Base-by-base conservation (phyloP, 2,329 filamentous ascomycete species). In the Zalaria obscura region DNA sequence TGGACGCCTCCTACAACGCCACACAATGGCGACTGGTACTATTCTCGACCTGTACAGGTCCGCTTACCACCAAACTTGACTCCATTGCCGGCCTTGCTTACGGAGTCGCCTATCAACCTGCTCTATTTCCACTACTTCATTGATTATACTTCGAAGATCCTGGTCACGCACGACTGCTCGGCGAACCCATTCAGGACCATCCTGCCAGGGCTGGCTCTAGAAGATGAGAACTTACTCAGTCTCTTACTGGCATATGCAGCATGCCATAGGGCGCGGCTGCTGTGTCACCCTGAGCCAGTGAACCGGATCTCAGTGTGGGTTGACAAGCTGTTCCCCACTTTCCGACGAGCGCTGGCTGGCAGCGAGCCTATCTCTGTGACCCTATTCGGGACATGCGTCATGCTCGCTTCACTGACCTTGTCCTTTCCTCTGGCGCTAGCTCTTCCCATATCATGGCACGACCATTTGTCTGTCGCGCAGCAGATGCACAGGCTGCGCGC, bases 381-480 rank as follows among this genome's bases (percentile, higher is more conserved):
- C 9, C 83, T 80, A 41, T 68, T 93, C 3, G 83, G 84, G 1
- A 84, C 83, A 0, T 81, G 83, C 5, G 86, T 93, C 45, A 87
- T 91, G 81, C 72, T 93, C 36, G 76, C 83, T 1, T 88, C 83
- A 2, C 67, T 91, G 18, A 83, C 91, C 53, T 89, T 91, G 43
- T 79, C 91, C 39, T 86, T 81, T 0, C 85, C 85, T 0, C 80
- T 78, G 41, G 80, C 82, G 0, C 89, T 91, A 54, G 83, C 82
- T 41, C 78, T 84, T 18, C 71, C 76, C 1, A 82, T 89, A 41
- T 73, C 82, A 1, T 93, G 85, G 85, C 82, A 87, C 54, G 74
- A 73, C 40, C 84, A 93, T 58, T 70, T 93, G 1, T 76, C 76
- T 43, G 73, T 86, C 42, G 85, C 85, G 1, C 75, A 84, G 3